Evolutionary conservation across 257 asterid genomes (phyloP).

Genomic region (Echites panduratus): DNA sequence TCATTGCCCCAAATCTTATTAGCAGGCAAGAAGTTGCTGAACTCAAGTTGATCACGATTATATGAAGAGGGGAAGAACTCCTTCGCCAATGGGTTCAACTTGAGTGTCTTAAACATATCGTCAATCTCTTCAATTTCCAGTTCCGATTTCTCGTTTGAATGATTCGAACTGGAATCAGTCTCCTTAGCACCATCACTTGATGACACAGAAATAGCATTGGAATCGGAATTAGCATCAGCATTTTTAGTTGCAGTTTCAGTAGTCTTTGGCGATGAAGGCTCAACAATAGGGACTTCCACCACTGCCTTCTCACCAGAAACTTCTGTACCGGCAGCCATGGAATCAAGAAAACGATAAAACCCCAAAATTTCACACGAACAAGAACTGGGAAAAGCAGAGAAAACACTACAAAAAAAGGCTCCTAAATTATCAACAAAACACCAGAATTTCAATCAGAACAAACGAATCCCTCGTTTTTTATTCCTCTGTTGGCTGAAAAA

Average conservation of each 20-base stretch:
- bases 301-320: slow-evolving; percentile 60
- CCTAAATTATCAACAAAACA: slow-evolving; percentile 17
- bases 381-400: slow-evolving; percentile 9
- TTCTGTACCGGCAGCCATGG: slow-evolving; percentile 89
- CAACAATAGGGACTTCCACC: slow-evolving; percentile 41
- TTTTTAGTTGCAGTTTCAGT: slow-evolving; percentile 23
- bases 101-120: slow-evolving; percentile 62
- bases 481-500: slow-evolving; percentile 20
- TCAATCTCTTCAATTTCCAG: slow-evolving; percentile 58
- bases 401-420: slow-evolving; percentile 7
- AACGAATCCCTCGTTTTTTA: slow-evolving; percentile 12
- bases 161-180: slow-evolving; percentile 35
- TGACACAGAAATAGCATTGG: slow-evolving; percentile 23
- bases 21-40: slow-evolving; percentile 38
- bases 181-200: slow-evolving; percentile 38
- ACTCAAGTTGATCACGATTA: slow-evolving; percentile 46
- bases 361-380: slow-evolving; percentile 12
- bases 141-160: slow-evolving; percentile 53
- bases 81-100: slow-evolving; percentile 86
- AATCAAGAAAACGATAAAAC: slow-evolving; percentile 23
- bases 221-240: slow-evolving; percentile 34
- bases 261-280: slow-evolving; percentile 43
- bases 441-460: slow-evolving; percentile 14
- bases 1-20: slow-evolving; percentile 45
- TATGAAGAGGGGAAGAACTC: slow-evolving; percentile 81